Base-by-base conservation (phyloP, 305 asterid genomes). In the Fraxinus baroniana region DNA sequence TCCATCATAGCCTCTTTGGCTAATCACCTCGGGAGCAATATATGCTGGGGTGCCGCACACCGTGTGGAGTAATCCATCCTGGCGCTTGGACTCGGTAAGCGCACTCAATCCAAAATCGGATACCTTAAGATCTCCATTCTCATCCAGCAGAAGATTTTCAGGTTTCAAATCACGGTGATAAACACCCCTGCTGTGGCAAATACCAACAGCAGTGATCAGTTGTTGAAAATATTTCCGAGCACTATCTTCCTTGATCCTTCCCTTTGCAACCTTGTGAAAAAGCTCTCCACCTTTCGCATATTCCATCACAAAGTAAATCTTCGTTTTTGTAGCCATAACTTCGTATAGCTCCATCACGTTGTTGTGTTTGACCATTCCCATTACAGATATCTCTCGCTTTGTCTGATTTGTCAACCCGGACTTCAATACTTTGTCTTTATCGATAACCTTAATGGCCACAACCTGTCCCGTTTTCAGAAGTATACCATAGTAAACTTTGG, bases 41-140 rank as follows among this genome's bases (percentile, higher is more conserved):
- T 88, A 88, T 44, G 89, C 87, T 24, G 90, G 90, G 52, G 90
- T 88, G 35, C 90, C 90, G n/a, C 90, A 88, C 18, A 85, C 82
- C 18, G 91, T 88, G 82, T 84, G 91, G 76, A 88, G 85, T 68
- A 88, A 82, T 15, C 89, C 91, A 4, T 88, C 91, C 80, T 86
- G 86, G 33, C 79, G 70, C 74, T 76, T 84, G 28, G 85, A 84
- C 74, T 88, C 89, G 4, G 81, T 20, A 36, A 86, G 79, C 7
- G 91, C 91, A 71, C 91, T 84, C 85, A 88, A 84, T 22, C 91
- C 91, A 78, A 88, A 88, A 76, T 88, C 91, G 2, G 91, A 84
- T 20, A 88, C 82, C 76, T 88, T 88, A 22, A 88, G 85, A 52
- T 80, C 85, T 41, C 85, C 89, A 82, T 78, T 76, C 32, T 88